Conservation (phyloP, 176 grass and related monocot genomes). For the Rhynchospora pubera region DNA sequence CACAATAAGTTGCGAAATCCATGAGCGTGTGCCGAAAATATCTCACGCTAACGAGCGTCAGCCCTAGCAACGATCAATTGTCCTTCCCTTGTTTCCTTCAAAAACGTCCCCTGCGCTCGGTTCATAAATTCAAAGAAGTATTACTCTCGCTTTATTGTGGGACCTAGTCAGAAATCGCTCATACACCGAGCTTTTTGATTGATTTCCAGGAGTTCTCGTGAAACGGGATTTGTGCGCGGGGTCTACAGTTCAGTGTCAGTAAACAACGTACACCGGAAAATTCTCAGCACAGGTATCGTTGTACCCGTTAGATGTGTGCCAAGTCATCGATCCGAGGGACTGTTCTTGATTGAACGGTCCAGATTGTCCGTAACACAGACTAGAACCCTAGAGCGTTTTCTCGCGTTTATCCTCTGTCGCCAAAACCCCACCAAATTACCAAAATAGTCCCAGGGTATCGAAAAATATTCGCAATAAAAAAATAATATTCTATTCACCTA, state of each 20-base stretch:
- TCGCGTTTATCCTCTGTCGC: too few relatives aligned
- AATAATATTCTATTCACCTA: background rate
- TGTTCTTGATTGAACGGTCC: background rate
- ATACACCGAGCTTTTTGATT: background rate
- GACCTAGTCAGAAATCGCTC: background rate
- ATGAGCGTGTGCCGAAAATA: background rate
- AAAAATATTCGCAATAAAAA: background rate
- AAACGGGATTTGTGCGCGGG: background rate
- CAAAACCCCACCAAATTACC: background rate
- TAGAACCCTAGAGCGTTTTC: background rate
- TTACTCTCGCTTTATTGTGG: too few relatives aligned
- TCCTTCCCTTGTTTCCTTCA: background rate
- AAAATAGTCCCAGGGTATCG: background rate
- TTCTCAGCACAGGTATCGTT: background rate
- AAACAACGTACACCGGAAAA: background rate
- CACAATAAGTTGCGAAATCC: background rate
- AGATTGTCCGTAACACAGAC: background rate
- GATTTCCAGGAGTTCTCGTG: background rate
- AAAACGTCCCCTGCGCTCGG: background rate
- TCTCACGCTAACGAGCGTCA: background rate
- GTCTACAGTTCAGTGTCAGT: background rate
- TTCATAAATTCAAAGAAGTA: background rate
- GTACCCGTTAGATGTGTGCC: background rate
- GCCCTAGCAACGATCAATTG: background rate
- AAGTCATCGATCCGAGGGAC: slow-evolving; percentile 3